A percentile compares a stretch with the other conserved stretches of the same genome.
These are phyloP conservation scores for Beauveria sp. DNA, from an alignment of 2,329 filamentous ascomycete genomes.

Conservation along the genomic window DNA sequence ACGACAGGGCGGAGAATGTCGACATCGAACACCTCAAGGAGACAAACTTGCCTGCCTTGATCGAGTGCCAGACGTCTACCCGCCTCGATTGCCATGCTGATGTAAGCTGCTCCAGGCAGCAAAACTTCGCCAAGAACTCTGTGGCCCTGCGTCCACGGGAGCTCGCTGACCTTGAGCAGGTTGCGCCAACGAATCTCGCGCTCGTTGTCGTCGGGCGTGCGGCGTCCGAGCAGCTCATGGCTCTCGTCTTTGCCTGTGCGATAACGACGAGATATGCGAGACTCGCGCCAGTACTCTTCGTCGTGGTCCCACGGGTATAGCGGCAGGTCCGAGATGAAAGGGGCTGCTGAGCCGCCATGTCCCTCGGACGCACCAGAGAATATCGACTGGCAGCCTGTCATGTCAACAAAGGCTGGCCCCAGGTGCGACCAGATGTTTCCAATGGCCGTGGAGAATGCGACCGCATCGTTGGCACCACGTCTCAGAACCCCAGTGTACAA, in stretches of 20 bases:
- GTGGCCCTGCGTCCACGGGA: constrained; percentile 50
- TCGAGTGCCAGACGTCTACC: constrained; percentile 14
- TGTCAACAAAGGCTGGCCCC: neutral
- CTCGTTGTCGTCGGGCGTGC: constrained; percentile 11
- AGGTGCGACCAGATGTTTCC: neutral
- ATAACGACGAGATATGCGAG: constrained; percentile 22
- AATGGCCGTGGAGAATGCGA: constrained; percentile 14
- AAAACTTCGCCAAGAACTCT: constrained; percentile 41
- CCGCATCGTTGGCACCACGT: constrained; percentile 30
- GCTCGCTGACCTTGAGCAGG: constrained; percentile 35
- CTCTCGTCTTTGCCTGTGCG: constrained; percentile 28
- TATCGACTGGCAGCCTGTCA: neutral
- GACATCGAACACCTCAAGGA: constrained; percentile 5
- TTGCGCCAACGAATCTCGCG: constrained; percentile 36
- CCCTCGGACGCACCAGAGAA: neutral
- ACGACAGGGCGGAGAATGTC: neutral
- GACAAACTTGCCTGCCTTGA: neutral
- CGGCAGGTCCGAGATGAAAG: constrained; percentile 23
- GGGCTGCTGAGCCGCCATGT: constrained; percentile 18
- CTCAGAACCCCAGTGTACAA: constrained; percentile 34
- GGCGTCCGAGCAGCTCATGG: constrained; percentile 35
- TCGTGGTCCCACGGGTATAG: constrained; percentile 25
- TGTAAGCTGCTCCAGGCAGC: constrained; percentile 36
- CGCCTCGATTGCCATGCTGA: constrained; percentile 36
- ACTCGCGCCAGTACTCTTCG: constrained; percentile 19